Evolutionary conservation across 140 eudicot genomes (phyloP), one percentile per base, ranked within the genome.

Genomic region (Stevia rebaudiana): DNA sequence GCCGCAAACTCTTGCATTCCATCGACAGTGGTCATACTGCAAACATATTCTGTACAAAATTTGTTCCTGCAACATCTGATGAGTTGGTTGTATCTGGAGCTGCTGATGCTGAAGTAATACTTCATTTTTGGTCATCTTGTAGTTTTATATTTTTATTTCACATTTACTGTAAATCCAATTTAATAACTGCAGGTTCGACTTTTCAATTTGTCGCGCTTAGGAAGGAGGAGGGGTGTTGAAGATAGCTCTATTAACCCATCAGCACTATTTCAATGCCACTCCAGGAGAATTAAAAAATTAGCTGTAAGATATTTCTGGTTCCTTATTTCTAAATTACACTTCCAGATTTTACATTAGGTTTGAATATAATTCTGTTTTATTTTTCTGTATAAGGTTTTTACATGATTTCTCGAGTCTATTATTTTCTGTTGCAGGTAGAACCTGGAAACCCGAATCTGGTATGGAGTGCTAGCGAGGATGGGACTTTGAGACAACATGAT

Each of bases 401-500:
- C 13, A 41, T 36, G 19, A 22, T 65, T 35, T 58, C 39, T 53
- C 65, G 18, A 21, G 61, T 39, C 21, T 25, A 53, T 42, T 58
- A 22, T 69, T 33, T 51, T 33, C 15, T 30, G 41, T 79, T 76
- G 61, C 70, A 91, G 98, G 98, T 91, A 70, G 98, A 91, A 78
- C 81, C 81, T 59, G 98, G 98, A 54, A 91, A 91, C 62, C 98
- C 98, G 13, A 81, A 81, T 81, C 74, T 91, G 74, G 91, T 91
- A 16, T 91, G 98, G 98, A 91, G 98, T 85, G 98, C 98, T 41
- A 88, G 98, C 63, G 98, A 91, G 79, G 98, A 91, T 74, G 98
- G 95, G 51, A 91, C 98, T 37, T 51, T 91, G 78, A 83, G 98
- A 83, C 98, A 91, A 70, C 96, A 91, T 81, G 98, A 91, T 69